Evolutionary conservation across 1,139 yeast species (phyloP).

Genomic region (Waltiozyma solani): DNA sequence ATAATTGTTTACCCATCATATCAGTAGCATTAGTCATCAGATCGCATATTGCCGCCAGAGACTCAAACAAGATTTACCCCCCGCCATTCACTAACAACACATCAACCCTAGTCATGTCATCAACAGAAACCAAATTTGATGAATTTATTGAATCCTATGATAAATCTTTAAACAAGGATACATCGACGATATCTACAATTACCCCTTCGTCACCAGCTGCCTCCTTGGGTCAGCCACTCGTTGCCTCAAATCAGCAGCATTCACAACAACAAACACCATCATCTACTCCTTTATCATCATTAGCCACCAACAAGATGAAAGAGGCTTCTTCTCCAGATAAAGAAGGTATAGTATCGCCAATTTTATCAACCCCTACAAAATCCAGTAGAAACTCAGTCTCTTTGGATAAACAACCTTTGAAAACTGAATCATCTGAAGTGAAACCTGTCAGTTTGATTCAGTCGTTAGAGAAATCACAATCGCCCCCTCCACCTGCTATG

Average conservation of each 20-base stretch:
- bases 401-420: constrained; percentile 14
- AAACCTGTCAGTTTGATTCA: constrained; percentile 1
- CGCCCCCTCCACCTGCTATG: neutral
- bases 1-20: no score
- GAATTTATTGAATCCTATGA: constrained; percentile 18
- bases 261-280: no score
- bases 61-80: no score
- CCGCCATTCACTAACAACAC: no score
- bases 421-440: constrained; percentile 1
- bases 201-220: neutral
- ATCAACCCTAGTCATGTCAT: no score
- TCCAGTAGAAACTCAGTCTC: constrained; percentile 14
- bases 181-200: constrained; percentile 16
- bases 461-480: no score
- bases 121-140: constrained; percentile 15
- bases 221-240: neutral
- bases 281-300: neutral
- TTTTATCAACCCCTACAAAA: constrained; percentile 18
- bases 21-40: no score
- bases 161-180: constrained; percentile 15
- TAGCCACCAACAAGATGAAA: constrained; percentile 2
- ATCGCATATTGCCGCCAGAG: no score
- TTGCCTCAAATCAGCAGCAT: no score
- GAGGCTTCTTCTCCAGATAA: neutral
- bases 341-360: constrained; percentile 8